Base-by-base conservation (phyloP, 2,329 filamentous ascomycete species). In the Sporothrix inflata region DNA sequence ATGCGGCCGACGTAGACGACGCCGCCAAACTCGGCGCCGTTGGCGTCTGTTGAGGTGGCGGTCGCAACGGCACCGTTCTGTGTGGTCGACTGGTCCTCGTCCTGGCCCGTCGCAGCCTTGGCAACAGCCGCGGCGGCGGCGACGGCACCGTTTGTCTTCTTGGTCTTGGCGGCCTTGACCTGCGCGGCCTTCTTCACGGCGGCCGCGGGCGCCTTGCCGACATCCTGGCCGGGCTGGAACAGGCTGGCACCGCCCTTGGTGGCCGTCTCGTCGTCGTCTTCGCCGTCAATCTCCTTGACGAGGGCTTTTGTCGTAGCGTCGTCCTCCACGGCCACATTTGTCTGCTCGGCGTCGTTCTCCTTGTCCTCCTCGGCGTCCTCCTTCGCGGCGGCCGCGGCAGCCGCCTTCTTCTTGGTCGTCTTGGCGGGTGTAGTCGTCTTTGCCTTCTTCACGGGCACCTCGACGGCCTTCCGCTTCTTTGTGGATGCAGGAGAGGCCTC, bases 1-100 rank as follows among this genome's bases (percentile, higher is more conserved):
- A 79, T 78, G 34, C 94, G 93, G 79, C 93, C 94, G 78, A 99
- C 87, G 83, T 97, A 98, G 78, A 98, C 87, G 53, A 96, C 91
- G 63, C 94, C 95, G 1, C 92, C 89, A 71, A 72, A 65, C 61
- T 73, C 73, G 30, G 73, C 73, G 19, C 74, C 74, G 45, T 71
- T 71, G 49, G 84, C 81, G 75, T 85, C 86, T 42, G 78, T 74
- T 70, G 79, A 78, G 27, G 75, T 69, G 40, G 79, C 81, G 70
- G 74, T 49, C 19, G 9, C 19, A 5, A 68, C 16, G 16, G 47
- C 9, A 27, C 49, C 51, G 24, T n/a, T 38, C n/a, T 68, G 70
- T 27, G 21, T 42, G 40, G 51, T 24, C 14, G n/a, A 6, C 8
- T 30, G 21, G 11, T 38, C 55, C 55, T 60, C 55, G 24, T 30